Evolutionary conservation across 768 basidiomycete species (phyloP), one percentile per base, ranked within the genome.

Genomic region (Kwoniella europaea): DNA sequence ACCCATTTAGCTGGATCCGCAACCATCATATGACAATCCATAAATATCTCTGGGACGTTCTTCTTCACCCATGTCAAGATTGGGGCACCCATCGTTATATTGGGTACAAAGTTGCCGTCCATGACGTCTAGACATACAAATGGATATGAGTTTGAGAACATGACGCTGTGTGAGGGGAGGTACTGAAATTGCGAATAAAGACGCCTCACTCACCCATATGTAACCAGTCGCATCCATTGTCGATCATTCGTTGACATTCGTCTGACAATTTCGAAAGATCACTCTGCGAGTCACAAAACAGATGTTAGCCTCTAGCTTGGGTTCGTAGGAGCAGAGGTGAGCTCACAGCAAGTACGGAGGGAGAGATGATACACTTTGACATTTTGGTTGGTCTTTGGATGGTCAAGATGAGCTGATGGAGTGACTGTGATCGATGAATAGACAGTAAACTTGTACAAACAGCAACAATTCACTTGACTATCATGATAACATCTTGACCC

Each of bases 21-120:
- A 20, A 99, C 97, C 97, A 99, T 99, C 97, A 98, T 98, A 85
- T 99, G 97, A 84, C 95, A 98, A 84, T 99, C 97, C 96, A 99
- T 98, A 86, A 94, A 98, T 76, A 98, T 97, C 64, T 89, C 92
- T 2, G 96, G 95, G 22, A 98, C 88, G 44, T 90, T 88, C 83
- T 94, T 94, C 64, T 88, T 86, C 22, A 99, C 90, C 75, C 90
- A 92, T 41, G 91, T 87, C 42, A 98, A 88, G 60, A 98, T 88
- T 7, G 96, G 95, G 43, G 92, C 90, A 68, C 95, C 97, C 91
- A 98, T 94, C 24, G 95, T 94, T 84, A 99, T 97, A 84, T 98
- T 98, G 44, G 95, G 96, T 43, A 99, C 97, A 79, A 99, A 99
- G 85, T 98, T 92, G 65, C 94, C 95, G 83, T 98, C 96, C 96